Evolutionary conservation across 768 basidiomycete genomes (phyloP).

Genomic region (Hortiboletus flavorubellus): DNA sequence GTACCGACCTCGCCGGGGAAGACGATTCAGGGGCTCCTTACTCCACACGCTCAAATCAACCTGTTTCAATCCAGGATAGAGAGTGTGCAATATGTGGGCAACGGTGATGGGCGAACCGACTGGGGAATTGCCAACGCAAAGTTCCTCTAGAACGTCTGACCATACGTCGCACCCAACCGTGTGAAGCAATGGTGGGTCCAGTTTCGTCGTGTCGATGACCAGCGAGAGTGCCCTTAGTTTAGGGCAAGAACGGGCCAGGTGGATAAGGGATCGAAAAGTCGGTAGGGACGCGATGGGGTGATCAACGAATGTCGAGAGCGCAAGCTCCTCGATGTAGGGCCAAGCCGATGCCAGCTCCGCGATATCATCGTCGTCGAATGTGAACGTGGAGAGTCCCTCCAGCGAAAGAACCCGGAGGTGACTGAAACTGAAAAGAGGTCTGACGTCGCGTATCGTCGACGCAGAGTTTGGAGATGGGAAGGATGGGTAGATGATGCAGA

Average conservation of each 20-base stretch:
- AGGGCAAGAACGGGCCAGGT: constrained; percentile 11
- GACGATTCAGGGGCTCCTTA: constrained; percentile 7
- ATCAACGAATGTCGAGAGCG: constrained; percentile 16
- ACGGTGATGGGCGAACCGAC: constrained; percentile 9
- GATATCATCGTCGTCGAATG: constrained; percentile 16
- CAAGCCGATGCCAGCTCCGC: constrained; percentile 15
- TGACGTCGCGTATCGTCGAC: constrained; percentile 7
- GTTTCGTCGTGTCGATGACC: constrained; percentile 21
- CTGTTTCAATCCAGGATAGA: constrained; percentile 19
- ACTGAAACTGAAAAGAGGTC: constrained; percentile 14
- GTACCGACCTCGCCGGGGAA: constrained; percentile 11
- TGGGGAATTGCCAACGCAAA: constrained; percentile 22
- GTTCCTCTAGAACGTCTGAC: constrained; percentile 4
- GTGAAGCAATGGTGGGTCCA: neutral
- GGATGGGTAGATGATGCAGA: constrained; percentile 16
- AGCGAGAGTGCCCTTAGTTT: constrained; percentile 17
- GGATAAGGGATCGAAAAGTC: constrained; percentile 16
- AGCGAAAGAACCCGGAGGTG: constrained; percentile 13
- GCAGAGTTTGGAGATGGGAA: neutral
- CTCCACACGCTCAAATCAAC: constrained; percentile 22
- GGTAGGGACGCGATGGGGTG: constrained; percentile 16
- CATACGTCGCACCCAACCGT: neutral
- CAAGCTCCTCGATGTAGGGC: constrained; percentile 22
- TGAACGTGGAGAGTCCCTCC: constrained; percentile 15
- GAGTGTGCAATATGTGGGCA: constrained; percentile 4